Percentiles rank a stretch among this genome's conserved stretches.
Evolutionary conservation across 495 filamentous ascomycete species (phyloP).

Genomic region (Emericellopsis terricola): DNA sequence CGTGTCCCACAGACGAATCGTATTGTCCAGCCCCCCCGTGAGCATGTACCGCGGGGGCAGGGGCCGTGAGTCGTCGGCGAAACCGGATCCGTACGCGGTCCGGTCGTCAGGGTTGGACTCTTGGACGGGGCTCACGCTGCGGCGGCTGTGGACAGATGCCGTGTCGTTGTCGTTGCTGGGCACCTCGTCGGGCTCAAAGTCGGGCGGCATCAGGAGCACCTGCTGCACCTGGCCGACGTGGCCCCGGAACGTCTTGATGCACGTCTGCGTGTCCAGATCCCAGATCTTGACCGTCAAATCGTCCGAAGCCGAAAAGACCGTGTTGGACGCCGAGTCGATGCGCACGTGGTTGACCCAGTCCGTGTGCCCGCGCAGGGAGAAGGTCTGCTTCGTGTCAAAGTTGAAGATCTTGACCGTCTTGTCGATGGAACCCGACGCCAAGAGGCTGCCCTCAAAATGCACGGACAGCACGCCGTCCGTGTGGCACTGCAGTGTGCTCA

Average conservation of each 20-base stretch:
- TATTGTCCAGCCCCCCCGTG: constrained; percentile 76
- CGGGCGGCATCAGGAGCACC: constrained; percentile 59
- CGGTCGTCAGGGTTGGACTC: constrained; percentile 21
- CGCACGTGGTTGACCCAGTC: constrained; percentile 92
- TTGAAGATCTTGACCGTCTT: constrained; percentile 87
- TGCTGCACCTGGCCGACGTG: constrained; percentile 94
- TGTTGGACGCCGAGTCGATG: constrained; percentile 63
- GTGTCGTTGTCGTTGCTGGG: constrained; percentile 37
- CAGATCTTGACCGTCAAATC: constrained; percentile 85
- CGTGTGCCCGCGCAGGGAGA: constrained; percentile 60
- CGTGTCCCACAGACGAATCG: constrained; percentile 87
- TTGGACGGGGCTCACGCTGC: constrained; percentile 1
- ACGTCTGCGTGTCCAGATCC: constrained; percentile 69
- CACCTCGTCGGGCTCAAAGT: constrained; percentile 66
- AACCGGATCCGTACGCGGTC: constrained; percentile 35
- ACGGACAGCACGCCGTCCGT: constrained; percentile 64
- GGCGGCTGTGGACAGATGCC: constrained; percentile 21
- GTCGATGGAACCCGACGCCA: constrained; percentile 80
- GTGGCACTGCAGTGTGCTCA: constrained; percentile 65
- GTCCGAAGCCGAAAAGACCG: constrained; percentile 82
- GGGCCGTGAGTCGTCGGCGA: constrained; percentile 40
- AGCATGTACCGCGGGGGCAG: constrained; percentile 77
- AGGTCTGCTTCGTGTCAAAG: constrained; percentile 66
- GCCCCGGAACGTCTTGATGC: constrained; percentile 70
- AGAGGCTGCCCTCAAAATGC: constrained; percentile 65